Base-by-base conservation (phyloP, 1,139 yeast species). In the Spathaspora sp. region DNA sequence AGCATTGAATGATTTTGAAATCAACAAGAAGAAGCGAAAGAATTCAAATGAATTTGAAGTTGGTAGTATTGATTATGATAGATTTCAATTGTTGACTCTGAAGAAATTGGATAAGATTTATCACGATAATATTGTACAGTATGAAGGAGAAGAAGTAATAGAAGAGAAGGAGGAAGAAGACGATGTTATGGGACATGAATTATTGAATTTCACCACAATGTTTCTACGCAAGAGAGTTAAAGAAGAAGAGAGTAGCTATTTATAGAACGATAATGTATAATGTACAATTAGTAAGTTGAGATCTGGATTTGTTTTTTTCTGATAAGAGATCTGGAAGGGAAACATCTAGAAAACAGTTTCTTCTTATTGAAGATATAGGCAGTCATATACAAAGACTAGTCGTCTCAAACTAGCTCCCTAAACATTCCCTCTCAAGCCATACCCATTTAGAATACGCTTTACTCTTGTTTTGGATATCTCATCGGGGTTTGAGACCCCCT, bases 171-270 rank as follows among this genome's bases (percentile, higher is more conserved):
- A 55, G 16, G 56, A 56, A 4, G 56, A 44, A 13, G 58, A 26
- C 11, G 38, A 38, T 4, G 41, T 31, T 9, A 38, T 43, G 38
- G 56, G 56, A 38, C 64, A 60, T 13, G 74, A 65, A 46, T 55
- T 68, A 41, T 65, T 63, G 47, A 57, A 54, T 20, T 66, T 68
- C 46, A 60, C 72, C 0, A 39, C 64, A 25, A 56, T 64, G 2
- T 67, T 63, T 47, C 60, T 73, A 43, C 56, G 75, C 42, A 61
- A 56, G 47, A 57, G 70, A 42, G 59, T 70, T 36, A 63, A 60
- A 47, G 63, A 62, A 11, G 60, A 52, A 3, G 42, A 38, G 23
- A 16, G n/a, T 34, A 34, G 38, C 38, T 34, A 29, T 29, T 29
- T 29, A 29, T 29, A 34, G 38, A 34, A 2, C 24, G 5, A 17